Base-by-base conservation (phyloP, 2,329 filamentous ascomycete genomes). In the Sarocladiaceae sp. region DNA sequence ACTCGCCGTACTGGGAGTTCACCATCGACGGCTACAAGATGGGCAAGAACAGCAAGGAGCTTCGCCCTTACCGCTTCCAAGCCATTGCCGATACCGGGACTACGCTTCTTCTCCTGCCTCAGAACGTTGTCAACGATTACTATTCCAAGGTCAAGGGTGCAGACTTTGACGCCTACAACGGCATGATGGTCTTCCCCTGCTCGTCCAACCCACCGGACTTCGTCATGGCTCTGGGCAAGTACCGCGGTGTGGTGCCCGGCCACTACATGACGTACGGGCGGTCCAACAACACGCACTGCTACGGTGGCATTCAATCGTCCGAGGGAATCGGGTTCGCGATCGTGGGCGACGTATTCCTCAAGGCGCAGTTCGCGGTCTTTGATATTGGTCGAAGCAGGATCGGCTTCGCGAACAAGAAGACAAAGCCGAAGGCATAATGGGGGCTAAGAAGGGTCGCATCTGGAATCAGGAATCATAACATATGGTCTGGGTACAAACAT, bases 11-110 rank as follows among this genome's bases (percentile, higher is more conserved):
- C 67, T 86, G 82, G 82, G 63, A 72, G 46, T 75, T 85, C 59
- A 72, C 65, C 16, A 65, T 76, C 10, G 65, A 67, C 19, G 77
- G 73, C 16, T 83, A 80, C 62, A 65, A 65, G 31, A 56, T 83
- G 43, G 80, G 77, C 27, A 35, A 24, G 0, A 44, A 45, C 12
- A 65, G 66, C 0, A 43, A 43, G 29, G 11, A 32, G 3, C 24
- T 43, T 16, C 37, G 37, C 7, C 40, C 40, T 6, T 43, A 43
- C 40, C 40, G 40, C 4, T 43, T 32, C 18, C 26, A 33, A 24
- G 73, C 70, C 52, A 85, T 87, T 58, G 78, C 79, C 55, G 83
- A 87, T 64, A 87, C 83, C 2, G 83, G 83, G 44, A 86, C 83
- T 45, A 82, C 81, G 1, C 76, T 87, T 23, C 62, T 85, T 45